Evolutionary conservation across 768 basidiomycete genomes (phyloP).

Genomic region (Pholiota microspora): DNA sequence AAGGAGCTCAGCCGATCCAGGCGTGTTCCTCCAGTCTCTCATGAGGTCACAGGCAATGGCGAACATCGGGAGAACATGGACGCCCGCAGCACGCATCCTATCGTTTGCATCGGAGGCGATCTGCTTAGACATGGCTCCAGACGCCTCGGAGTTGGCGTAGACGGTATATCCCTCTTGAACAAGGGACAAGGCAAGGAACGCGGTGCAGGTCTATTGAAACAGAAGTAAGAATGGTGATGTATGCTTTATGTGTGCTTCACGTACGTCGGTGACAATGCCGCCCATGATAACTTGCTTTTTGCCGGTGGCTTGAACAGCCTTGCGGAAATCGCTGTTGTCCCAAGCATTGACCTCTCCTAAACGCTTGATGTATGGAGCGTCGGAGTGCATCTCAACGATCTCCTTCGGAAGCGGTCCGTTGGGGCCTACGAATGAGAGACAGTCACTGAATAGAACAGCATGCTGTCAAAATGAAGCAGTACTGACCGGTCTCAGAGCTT

Average conservation of each 20-base stretch:
- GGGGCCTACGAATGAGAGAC: constrained; percentile 30
- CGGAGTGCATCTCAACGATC: constrained; percentile 42
- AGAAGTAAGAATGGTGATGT: too few species aligned
- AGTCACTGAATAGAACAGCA: neutral
- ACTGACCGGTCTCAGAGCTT: constrained; percentile 39
- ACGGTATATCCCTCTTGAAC: too few species aligned
- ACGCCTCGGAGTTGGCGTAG: too few species aligned
- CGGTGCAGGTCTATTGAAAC: too few species aligned
- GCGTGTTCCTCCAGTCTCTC: constrained; percentile 49
- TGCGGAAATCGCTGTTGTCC: constrained; percentile 47
- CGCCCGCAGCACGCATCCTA: too few species aligned
- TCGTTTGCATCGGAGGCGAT: too few species aligned
- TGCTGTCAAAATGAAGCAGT: too few species aligned
- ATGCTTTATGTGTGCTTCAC: constrained; percentile 46
- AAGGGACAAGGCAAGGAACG: too few species aligned
- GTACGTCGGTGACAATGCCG: constrained; percentile 49
- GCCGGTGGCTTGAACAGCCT: too few species aligned
- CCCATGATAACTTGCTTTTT: constrained; percentile 50
- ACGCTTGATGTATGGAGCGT: constrained; percentile 43
- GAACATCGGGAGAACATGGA: constrained; percentile 45
- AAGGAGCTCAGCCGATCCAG: constrained; percentile 39
- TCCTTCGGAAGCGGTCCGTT: constrained; percentile 48
- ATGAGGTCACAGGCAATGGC: too few species aligned
- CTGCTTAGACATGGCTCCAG: too few species aligned
- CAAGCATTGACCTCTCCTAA: constrained; percentile 51